Conservation (phyloP, 2,329 filamentous ascomycete species). For the Talaromyces sp. region DNA sequence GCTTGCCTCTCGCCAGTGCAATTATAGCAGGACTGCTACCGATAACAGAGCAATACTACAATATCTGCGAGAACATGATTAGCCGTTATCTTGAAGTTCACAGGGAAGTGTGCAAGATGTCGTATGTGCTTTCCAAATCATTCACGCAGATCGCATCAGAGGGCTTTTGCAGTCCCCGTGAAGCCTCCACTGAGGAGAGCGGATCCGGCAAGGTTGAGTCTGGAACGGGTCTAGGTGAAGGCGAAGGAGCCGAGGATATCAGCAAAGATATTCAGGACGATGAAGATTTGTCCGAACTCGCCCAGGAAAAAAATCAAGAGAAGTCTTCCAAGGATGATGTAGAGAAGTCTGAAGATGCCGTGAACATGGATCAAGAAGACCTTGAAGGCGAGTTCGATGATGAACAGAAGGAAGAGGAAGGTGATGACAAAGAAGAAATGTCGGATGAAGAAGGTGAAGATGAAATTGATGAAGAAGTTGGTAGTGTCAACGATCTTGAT, state of each 20-base stretch:
- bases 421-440: constrained; percentile 57
- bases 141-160: constrained; percentile 75
- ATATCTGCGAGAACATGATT: constrained; percentile 56
- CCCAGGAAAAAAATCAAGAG: constrained; percentile 70
- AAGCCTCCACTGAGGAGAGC: constrained; percentile 66
- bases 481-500: constrained; percentile 85
- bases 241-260: constrained; percentile 92
- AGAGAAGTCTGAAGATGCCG: constrained; percentile 43
- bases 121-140: constrained; percentile 67
- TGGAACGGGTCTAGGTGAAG: constrained; percentile 90
- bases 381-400: constrained; percentile 79
- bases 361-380: constrained; percentile 70
- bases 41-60: constrained; percentile 67
- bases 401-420: constrained; percentile 37
- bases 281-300: constrained; percentile 86
- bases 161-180: constrained; percentile 86
- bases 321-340: constrained; percentile 42
- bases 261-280: constrained; percentile 94
- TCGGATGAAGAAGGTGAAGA: constrained; percentile 60
- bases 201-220: constrained; percentile 76
- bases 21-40: constrained; percentile 61
- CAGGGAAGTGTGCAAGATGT: constrained; percentile 64
- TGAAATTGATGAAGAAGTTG: constrained; percentile 81
- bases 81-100: constrained; percentile 61
- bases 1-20: constrained; percentile 48